These are phyloP conservation scores for Mariannaea sp. DNA, from an alignment of 2,329 filamentous ascomycete species.

Conservation along the genomic window DNA sequence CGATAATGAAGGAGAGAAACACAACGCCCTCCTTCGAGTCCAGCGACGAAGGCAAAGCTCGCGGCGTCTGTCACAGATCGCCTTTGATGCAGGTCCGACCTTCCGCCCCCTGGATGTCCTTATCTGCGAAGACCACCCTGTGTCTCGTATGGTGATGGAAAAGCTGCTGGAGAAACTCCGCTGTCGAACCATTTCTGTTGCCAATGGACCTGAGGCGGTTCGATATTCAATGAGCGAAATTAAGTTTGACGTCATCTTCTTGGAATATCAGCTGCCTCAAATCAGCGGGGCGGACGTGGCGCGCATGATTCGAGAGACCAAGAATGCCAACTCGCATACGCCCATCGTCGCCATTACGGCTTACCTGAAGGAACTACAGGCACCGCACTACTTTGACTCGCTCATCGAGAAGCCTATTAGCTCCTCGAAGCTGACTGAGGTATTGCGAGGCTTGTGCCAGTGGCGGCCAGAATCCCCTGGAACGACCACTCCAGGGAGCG, in stretches of 20 bases:
- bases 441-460: constrained; percentile 84
- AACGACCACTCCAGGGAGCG: constrained; percentile 49
- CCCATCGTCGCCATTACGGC: constrained; percentile 96
- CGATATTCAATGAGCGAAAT: constrained; percentile 95
- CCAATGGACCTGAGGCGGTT: constrained; percentile 88
- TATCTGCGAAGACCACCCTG: constrained; percentile 97
- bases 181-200: constrained; percentile 90
- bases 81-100: constrained; percentile 77
- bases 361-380: constrained; percentile 95
- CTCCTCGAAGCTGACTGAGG: constrained; percentile 85
- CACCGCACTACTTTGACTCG: constrained; percentile 93
- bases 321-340: constrained; percentile 91
- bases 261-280: constrained; percentile 93
- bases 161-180: constrained; percentile 93
- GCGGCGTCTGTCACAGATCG: constrained; percentile 90
- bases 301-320: constrained; percentile 96
- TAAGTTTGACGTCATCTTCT: constrained; percentile 98
- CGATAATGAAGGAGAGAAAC: constrained; percentile 93
- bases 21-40: constrained; percentile 87
- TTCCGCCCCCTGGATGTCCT: constrained; percentile 93
- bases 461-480: constrained; percentile 79
- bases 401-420: constrained; percentile 97
- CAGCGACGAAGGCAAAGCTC: constrained; percentile 95
- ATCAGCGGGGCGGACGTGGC: constrained; percentile 95
- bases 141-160: constrained; percentile 98